Evolutionary conservation across 768 basidiomycete species (phyloP), one percentile per base, ranked within the genome.

Genomic region (Phlebiopsis gigantea): DNA sequence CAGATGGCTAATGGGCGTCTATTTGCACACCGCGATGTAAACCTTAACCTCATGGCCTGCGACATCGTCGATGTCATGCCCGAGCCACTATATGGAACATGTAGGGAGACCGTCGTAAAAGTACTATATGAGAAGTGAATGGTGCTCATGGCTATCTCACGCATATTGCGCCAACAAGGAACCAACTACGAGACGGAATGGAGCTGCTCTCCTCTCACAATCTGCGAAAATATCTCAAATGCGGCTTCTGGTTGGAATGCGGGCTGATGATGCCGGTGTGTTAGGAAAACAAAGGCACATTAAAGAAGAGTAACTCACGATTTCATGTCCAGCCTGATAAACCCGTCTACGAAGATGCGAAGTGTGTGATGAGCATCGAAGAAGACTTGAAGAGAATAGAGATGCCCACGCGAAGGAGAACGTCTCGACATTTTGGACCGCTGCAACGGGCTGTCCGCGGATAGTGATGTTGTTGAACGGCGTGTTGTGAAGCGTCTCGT

Each of bases 371-470:
- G 34, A 12, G 12, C 34, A 46, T 34, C 44, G 34, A 14, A 25
- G 8, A 26, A 29, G 34, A 7, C 15, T 29, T 30, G 17, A 19
- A 31, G 42, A 25, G 19, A 21, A 30, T 12, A 30, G n/a, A 15
- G 34, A 42, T 8, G 2, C 83, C 62, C 56, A 85, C 83, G 83
- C 85, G 66, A 87, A 87, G 0, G 80, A 73, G 63, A 86, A 85
- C 57, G 83, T 83, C 59, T 81, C 82, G 30, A 87, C 79, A 50
- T 85, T 85, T 64, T 83, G 78, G 17, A 85, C 74, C 0, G 82
- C 79, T 0, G 82, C 85, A 4, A 87, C 77, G 0, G 80, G 61
- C 5, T 65, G 68, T 1, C 78, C 81, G 34, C 74, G 52, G 25
- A 86, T 76, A 0, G 84, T 84, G 71, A 86, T 84, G 58, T 84